These are phyloP conservation scores for Closterium sp. DNA, from an alignment of 139 green algal genomes.

Conservation along the genomic window DNA sequence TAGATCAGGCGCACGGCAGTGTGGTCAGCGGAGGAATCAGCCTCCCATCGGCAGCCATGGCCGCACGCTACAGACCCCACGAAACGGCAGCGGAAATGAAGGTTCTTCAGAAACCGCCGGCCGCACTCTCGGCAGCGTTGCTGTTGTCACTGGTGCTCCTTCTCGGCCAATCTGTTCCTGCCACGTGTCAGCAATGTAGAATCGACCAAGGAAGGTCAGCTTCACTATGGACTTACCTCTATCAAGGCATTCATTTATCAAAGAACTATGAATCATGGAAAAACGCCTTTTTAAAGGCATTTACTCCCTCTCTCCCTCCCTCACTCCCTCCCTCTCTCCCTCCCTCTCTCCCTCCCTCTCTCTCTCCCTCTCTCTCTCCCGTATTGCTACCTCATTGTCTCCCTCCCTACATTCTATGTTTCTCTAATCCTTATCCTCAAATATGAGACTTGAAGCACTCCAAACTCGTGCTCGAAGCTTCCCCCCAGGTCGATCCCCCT, in stretches of 20 bases:
- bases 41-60: neutral
- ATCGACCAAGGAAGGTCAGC: neutral
- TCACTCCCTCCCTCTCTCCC: no score
- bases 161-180: neutral
- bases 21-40: no score
- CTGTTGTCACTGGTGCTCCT: neutral
- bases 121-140: neutral
- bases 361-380: no score
- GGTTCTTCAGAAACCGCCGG: neutral
- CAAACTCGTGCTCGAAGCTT: no score
- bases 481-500: no score
- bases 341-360: no score
- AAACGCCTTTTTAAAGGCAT: neutral
- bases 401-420: neutral
- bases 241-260: neutral
- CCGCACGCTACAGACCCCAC: neutral
- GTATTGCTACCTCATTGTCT: neutral
- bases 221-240: neutral
- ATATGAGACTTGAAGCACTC: no score
- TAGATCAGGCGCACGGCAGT: no score
- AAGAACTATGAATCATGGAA: neutral
- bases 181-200: neutral
- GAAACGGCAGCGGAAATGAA: neutral
- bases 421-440: no score
- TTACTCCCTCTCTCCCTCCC: neutral